Percentiles rank a stretch among this genome's conserved stretches.
Evolutionary conservation across 495 filamentous ascomycete species (phyloP).

Genomic region (Tuber aestivum): DNA sequence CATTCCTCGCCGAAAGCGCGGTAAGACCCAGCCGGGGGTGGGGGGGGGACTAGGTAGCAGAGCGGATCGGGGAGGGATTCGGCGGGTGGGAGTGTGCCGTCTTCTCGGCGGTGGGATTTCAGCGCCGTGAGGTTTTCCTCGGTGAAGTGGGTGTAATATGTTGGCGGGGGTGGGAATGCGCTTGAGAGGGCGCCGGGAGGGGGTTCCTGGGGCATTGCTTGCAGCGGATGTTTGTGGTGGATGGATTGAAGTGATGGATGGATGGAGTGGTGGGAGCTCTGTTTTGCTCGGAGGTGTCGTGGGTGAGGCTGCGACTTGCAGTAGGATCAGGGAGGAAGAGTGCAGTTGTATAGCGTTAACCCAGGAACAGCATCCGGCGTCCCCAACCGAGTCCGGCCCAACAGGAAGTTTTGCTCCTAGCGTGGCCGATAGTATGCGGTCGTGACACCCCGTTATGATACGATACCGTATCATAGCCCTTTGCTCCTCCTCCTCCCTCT

Average conservation of each 20-base stretch:
- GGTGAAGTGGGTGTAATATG: slow-evolving; percentile 87
- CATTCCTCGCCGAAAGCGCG: slow-evolving; percentile 65
- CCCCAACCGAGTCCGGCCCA: background rate
- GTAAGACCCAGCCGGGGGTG: slow-evolving; percentile 65
- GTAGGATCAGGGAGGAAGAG: background rate
- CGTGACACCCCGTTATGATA: background rate
- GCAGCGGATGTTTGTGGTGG: slow-evolving; percentile 3
- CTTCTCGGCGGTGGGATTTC: slow-evolving; percentile 45
- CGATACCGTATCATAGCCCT: background rate
- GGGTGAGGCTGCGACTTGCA: background rate
- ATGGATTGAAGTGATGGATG: background rate
- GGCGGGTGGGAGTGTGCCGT: slow-evolving; percentile 25
- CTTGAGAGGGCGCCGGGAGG: slow-evolving; percentile 48
- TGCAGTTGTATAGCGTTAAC: background rate
- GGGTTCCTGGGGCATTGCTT: slow-evolving; percentile 46
- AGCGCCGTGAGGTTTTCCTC: slow-evolving; percentile 65
- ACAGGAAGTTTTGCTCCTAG: background rate
- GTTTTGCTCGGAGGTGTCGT: slow-evolving; percentile 10
- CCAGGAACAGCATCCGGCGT: background rate
- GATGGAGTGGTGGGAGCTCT: background rate
- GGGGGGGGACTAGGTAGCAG: slow-evolving; percentile 68
- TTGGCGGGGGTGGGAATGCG: slow-evolving; percentile 75
- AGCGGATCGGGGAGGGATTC: slow-evolving; percentile 47
- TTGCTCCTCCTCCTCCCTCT: background rate
- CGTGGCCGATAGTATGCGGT: background rate